A percentile compares a stretch with the other conserved stretches of the same genome.
Conservation (phyloP, 2,329 filamentous ascomycete genomes). For the Fusarium floridanum region DNA sequence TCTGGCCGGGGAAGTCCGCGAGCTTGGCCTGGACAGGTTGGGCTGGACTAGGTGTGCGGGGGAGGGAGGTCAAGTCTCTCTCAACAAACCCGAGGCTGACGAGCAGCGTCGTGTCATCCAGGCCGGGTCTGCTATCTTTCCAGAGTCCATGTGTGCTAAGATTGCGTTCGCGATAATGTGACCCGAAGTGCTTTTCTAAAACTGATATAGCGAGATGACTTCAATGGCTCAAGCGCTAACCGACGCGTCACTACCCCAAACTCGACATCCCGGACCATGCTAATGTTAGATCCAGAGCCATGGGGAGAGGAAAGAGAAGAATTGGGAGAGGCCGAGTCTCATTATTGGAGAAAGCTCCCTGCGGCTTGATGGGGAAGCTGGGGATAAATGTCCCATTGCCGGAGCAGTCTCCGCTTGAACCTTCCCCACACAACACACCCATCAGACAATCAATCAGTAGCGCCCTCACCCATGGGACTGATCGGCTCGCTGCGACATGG, state of each 20-base stretch:
- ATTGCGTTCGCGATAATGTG: constrained; percentile 10
- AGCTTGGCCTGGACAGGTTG: background rate
- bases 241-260: constrained; percentile 1
- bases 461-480: background rate
- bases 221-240: background rate
- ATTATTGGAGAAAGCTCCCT: constrained; percentile 2
- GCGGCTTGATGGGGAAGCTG: constrained; percentile 1
- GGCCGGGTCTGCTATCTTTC: background rate
- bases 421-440: constrained; percentile 12
- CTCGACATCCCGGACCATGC: background rate
- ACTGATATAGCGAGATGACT: background rate
- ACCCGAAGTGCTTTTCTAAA: background rate
- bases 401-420: constrained; percentile 3
- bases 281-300: background rate
- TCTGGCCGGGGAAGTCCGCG: constrained; percentile 6
- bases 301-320: background rate
- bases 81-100: constrained; percentile 7
- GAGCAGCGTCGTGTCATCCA: background rate
- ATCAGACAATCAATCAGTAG: background rate
- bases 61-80: background rate
- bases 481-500: constrained; percentile 2
- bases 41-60: background rate
- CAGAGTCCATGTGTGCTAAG: background rate
- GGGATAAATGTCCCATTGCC: constrained; percentile 6
- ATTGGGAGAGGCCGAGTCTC: background rate